These are phyloP conservation scores for Aspergillus japonicus DNA, from an alignment of 2,329 filamentous ascomycete species.

Conservation along the genomic window DNA sequence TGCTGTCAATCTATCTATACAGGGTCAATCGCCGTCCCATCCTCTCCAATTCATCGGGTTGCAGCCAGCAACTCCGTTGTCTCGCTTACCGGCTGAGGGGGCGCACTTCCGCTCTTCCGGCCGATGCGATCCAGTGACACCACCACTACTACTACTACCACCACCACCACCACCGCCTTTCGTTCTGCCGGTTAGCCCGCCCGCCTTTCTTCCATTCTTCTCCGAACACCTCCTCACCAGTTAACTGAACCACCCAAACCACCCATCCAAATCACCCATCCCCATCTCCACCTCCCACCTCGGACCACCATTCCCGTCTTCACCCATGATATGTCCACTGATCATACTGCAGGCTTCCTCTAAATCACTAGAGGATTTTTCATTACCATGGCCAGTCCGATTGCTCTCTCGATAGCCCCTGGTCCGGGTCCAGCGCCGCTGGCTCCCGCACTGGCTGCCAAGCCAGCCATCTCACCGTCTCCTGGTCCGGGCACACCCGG, in stretches of 20 bases:
- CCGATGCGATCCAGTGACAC: slow-evolving; percentile 28
- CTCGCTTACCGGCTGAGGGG: slow-evolving; percentile 35
- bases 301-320: neutral
- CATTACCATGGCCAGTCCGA: slow-evolving; percentile 32
- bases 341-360: slow-evolving; percentile 23
- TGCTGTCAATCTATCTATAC: neutral
- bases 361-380: slow-evolving; percentile 8
- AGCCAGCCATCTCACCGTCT: slow-evolving; percentile 40
- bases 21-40: neutral
- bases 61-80: slow-evolving; percentile 7
- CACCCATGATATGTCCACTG: slow-evolving; percentile 20
- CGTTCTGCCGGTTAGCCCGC: neutral
- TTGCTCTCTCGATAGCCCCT: slow-evolving; percentile 37
- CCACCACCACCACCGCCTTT: neutral
- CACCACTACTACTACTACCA: slow-evolving; percentile 16
- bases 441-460: slow-evolving; percentile 39
- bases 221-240: slow-evolving; percentile 21
- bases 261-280: slow-evolving; percentile 17
- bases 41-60: neutral
- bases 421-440: slow-evolving; percentile 40
- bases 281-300: slow-evolving; percentile 10
- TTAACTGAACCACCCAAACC: too few species aligned
- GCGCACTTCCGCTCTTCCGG: slow-evolving; percentile 38
- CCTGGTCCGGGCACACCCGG: slow-evolving; percentile 41
- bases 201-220: slow-evolving; percentile 8